A percentile compares a stretch with the other conserved stretches of the same genome.
Conservation (phyloP, 1,139 yeast species). For the Saccharomyces hybrid region DNA sequence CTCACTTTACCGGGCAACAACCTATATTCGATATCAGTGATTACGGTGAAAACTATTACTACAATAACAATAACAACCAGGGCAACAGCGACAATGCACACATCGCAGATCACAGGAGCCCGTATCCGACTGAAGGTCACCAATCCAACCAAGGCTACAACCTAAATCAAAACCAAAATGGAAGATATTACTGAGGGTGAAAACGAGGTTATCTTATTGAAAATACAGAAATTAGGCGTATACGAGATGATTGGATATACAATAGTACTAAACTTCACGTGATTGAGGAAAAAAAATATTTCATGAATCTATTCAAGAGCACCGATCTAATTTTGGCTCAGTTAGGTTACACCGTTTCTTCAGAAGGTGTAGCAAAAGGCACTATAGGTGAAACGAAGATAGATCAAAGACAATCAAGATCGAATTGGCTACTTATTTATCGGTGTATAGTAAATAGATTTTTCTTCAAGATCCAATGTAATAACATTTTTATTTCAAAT, state of each 20-base stretch:
- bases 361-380: not conserved
- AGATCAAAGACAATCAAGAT: not conserved
- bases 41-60: not conserved
- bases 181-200: constrained; percentile 2
- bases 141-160: constrained; percentile 9
- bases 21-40: not conserved
- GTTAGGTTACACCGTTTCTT: not conserved
- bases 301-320: not conserved
- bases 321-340: not conserved
- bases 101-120: constrained; percentile 4
- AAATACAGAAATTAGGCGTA: not conserved
- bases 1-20: not conserved
- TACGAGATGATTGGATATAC: not conserved
- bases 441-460: not conserved
- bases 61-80: not conserved
- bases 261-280: not conserved
- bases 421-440: not conserved
- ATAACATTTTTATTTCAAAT: not conserved
- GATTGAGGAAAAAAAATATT: not conserved
- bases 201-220: not conserved
- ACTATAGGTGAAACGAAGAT: not conserved
- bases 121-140: constrained; percentile 10
- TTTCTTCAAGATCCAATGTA: not conserved
- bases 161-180: constrained; percentile 5
- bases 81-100: not conserved